These are phyloP conservation scores for Asterophora parasitica DNA, from an alignment of 768 basidiomycete genomes.

Conservation along the genomic window DNA sequence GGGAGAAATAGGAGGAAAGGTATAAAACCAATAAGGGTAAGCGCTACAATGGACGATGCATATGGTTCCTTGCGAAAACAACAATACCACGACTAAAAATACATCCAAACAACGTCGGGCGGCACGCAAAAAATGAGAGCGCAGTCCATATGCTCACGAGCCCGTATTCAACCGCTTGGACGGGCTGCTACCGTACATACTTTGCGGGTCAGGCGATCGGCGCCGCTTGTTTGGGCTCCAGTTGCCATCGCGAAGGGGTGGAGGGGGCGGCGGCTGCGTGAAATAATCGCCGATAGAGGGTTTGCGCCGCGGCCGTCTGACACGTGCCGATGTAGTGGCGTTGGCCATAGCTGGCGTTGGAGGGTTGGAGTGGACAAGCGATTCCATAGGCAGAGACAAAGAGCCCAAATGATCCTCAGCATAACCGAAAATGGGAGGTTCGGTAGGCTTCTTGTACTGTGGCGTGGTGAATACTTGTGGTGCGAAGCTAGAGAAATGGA, in stretches of 20 bases:
- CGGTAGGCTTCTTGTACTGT: conserved; percentile 50
- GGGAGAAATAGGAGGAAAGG: background rate
- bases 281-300: conserved; percentile 49
- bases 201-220: conserved; percentile 15
- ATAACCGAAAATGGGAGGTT: conserved; percentile 26
- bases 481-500: conserved; percentile 10
- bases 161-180: conserved; percentile 16
- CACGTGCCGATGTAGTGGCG: conserved; percentile 10
- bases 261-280: conserved; percentile 19
- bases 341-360: conserved; percentile 46
- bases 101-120: conserved; percentile 7
- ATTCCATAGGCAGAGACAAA: conserved; percentile 53
- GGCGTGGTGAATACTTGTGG: conserved; percentile 25
- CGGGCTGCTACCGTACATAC: conserved; percentile 13
- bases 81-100: conserved; percentile 10
- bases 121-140: background rate
- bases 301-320: conserved; percentile 21
- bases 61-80: conserved; percentile 10
- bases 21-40: conserved; percentile 14
- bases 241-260: conserved; percentile 12
- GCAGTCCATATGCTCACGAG: too few relatives aligned
- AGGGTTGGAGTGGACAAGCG: conserved; percentile 67
- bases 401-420: conserved; percentile 27
- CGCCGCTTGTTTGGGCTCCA: conserved; percentile 22
- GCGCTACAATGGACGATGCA: conserved; percentile 15